phyloP scores from a whole-genome alignment of 495 filamentous ascomycete species.

The Annulohypoxylon moriforme region DNA sequence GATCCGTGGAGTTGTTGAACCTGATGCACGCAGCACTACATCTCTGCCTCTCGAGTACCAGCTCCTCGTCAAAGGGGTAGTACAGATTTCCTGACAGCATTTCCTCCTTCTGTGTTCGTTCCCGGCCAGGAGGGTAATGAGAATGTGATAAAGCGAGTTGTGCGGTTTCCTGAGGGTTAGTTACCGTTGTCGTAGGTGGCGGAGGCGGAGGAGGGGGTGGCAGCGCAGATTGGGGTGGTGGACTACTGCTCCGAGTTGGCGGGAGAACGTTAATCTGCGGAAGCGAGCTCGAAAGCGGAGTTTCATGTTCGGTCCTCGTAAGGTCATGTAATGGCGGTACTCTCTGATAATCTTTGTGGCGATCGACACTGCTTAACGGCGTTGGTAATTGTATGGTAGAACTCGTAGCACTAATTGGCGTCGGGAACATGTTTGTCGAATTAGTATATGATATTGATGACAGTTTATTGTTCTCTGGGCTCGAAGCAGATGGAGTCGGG shows the following conservation, averaged over 20 bases:
- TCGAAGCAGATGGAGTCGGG: slow-evolving; percentile 60
- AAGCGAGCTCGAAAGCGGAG: slow-evolving; percentile 47
- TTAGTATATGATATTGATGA: slow-evolving; percentile 63
- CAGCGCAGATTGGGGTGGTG: slow-evolving; percentile 48
- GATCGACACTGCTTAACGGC: slow-evolving; percentile 46
- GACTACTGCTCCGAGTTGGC: slow-evolving; percentile 59
- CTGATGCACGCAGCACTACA: slow-evolving; percentile 86
- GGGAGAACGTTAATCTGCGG: slow-evolving; percentile 60
- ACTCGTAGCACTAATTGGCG: slow-evolving; percentile 63
- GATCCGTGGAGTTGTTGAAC: slow-evolving; percentile 91
- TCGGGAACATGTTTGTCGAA: slow-evolving; percentile 60
- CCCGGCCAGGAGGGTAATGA: slow-evolving; percentile 56
- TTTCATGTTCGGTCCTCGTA: slow-evolving; percentile 60
- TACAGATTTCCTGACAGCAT: slow-evolving; percentile 90
- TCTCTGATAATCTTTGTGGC: slow-evolving; percentile 63
- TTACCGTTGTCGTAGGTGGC: slow-evolving; percentile 41
- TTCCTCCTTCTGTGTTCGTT: slow-evolving; percentile 85
- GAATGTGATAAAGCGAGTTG: slow-evolving; percentile 68
- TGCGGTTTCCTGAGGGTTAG: slow-evolving; percentile 67
- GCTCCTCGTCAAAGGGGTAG: slow-evolving; percentile 77
- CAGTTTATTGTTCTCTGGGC: slow-evolving; percentile 66
- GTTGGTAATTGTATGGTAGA: slow-evolving; percentile 60
- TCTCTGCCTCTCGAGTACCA: slow-evolving; percentile 85
- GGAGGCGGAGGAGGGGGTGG: slow-evolving; percentile 46
- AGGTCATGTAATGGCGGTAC: slow-evolving; percentile 67